These are phyloP conservation scores for Boehmeria nivea DNA, from an alignment of 306 rosid species.

Conservation along the genomic window DNA sequence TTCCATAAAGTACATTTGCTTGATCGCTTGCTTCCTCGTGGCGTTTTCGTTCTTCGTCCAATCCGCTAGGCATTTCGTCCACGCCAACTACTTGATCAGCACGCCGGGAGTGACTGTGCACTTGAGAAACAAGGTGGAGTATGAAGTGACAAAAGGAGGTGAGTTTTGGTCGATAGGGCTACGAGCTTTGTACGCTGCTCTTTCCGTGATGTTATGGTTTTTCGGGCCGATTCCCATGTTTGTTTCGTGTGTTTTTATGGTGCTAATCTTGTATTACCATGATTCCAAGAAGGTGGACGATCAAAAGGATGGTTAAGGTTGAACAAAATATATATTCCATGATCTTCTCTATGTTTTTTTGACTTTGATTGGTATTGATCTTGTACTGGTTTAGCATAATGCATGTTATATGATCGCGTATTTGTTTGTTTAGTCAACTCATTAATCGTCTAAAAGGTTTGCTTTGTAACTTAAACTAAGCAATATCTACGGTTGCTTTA, in stretches of 20 bases:
- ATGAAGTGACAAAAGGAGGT: conserved; percentile 53
- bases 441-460: too few species aligned
- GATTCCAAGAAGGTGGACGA: conserved; percentile 25
- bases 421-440: too few species aligned
- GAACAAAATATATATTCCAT: too few species aligned
- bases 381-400: too few species aligned
- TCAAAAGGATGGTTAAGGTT: conserved; percentile 1
- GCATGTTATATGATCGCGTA: too few species aligned
- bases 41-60: conserved; percentile 71
- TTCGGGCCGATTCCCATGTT: conserved; percentile 82
- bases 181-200: conserved; percentile 62
- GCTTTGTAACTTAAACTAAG: too few species aligned
- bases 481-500: too few species aligned
- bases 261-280: conserved; percentile 38
- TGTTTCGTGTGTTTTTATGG: conserved; percentile 43
- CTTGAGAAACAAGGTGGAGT: conserved; percentile 34
- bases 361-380: too few species aligned
- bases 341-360: too few species aligned
- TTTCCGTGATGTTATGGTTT: conserved; percentile 60
- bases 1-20: conserved; percentile 53
- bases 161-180: conserved; percentile 78
- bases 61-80: conserved; percentile 57
- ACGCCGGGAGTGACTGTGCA: conserved; percentile 36
- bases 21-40: conserved; percentile 52
- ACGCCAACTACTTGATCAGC: conserved; percentile 58